Conservation (phyloP, 2,329 filamentous ascomycete species). For the Aspergillus floridensis region DNA sequence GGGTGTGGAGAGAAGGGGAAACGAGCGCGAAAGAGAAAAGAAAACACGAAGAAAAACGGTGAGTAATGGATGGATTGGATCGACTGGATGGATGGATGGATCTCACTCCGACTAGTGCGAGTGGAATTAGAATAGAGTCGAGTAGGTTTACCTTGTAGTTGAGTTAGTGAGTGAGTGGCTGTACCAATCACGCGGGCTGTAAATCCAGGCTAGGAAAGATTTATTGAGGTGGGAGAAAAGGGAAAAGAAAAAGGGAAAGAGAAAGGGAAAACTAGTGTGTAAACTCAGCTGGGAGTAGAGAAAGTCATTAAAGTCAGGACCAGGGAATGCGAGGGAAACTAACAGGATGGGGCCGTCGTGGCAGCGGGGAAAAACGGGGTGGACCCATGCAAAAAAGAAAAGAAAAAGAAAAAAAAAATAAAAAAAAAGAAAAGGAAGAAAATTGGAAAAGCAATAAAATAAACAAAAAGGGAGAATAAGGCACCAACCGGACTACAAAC, state of each 20-base stretch:
- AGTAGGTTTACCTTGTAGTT: no score
- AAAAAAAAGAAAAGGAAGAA: background rate
- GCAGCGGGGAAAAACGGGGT: slow-evolving; percentile 21
- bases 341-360: slow-evolving; percentile 17
- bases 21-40: slow-evolving; percentile 13
- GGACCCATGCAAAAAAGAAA: slow-evolving; percentile 9
- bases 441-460: background rate
- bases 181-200: slow-evolving; percentile 16
- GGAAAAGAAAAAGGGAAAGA: background rate
- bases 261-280: background rate
- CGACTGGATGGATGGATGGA: background rate
- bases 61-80: slow-evolving; percentile 15
- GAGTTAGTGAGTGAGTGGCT: background rate
- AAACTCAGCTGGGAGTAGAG: background rate
- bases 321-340: slow-evolving; percentile 5
- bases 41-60: slow-evolving; percentile 11
- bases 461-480: no score
- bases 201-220: background rate
- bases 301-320: background rate
- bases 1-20: slow-evolving; percentile 2
- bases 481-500: no score
- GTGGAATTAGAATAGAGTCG: background rate
- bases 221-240: no score
- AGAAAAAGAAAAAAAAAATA: no score
- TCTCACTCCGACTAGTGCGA: background rate